These are phyloP conservation scores for Ceratonia siliqua DNA, from an alignment of 306 rosid species.

Conservation along the genomic window DNA sequence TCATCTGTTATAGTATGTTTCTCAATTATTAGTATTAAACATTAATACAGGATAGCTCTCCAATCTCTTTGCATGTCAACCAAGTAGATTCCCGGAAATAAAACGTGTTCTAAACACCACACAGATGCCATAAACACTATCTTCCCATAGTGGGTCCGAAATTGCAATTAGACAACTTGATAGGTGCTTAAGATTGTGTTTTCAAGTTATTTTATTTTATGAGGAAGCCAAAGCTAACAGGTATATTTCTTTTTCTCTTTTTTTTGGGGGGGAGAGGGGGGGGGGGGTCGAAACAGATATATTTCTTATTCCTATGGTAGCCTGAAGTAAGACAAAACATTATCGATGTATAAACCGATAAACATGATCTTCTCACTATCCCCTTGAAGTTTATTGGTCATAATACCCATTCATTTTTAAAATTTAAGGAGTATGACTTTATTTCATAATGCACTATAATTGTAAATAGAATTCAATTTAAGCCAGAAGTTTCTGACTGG, in stretches of 20 bases:
- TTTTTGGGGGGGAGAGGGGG: too few relatives aligned
- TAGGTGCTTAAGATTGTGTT: background rate
- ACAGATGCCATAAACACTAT: too few relatives aligned
- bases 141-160: too few relatives aligned
- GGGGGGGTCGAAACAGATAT: too few relatives aligned
- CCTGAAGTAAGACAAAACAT: too few relatives aligned
- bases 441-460: background rate
- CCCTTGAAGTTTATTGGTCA: background rate
- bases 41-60: background rate
- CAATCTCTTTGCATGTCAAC: background rate
- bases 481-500: too few relatives aligned
- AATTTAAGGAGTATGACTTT: background rate
- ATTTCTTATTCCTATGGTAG: too few relatives aligned
- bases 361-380: background rate
- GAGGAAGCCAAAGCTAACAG: background rate
- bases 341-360: too few relatives aligned
- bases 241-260: background rate
- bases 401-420: background rate
- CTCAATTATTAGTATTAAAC: background rate
- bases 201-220: background rate
- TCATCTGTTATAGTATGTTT: background rate
- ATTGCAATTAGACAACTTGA: background rate
- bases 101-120: too few relatives aligned
- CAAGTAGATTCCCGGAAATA: too few relatives aligned
- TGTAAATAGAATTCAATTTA: background rate